phyloP scores from a whole-genome alignment of 2,329 filamentous ascomycete species.

The Pseudogymnoascus sp. region DNA sequence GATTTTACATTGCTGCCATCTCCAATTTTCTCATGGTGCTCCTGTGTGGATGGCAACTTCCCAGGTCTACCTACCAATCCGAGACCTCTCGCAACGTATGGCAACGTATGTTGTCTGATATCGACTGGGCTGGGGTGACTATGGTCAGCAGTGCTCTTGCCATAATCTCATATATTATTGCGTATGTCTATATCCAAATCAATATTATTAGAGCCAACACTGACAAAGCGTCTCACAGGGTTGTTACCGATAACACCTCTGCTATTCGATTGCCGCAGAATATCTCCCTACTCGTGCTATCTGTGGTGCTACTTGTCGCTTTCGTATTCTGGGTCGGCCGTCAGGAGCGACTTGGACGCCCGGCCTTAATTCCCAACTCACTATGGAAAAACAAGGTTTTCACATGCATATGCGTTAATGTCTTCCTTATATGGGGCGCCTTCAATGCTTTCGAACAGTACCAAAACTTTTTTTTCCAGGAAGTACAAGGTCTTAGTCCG shows the following conservation, averaged over 20 bases:
- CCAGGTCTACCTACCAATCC: constrained; percentile 21
- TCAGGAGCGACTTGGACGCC: constrained; percentile 17
- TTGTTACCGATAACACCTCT: constrained; percentile 6
- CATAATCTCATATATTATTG: neutral
- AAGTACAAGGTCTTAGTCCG: neutral
- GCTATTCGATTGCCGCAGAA: constrained; percentile 13
- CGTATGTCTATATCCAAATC: neutral
- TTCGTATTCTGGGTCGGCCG: constrained; percentile 23
- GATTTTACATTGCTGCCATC: constrained; percentile 17
- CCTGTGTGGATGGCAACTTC: constrained; percentile 32
- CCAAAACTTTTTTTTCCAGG: constrained; percentile 14
- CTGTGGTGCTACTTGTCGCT: constrained; percentile 18
- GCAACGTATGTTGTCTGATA: neutral
- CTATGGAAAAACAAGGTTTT: constrained; percentile 27
- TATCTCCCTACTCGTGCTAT: constrained; percentile 24
- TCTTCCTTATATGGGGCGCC: constrained; percentile 26
- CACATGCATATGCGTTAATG: constrained; percentile 24
- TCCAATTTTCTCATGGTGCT: constrained; percentile 34
- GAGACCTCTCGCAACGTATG: constrained; percentile 20
- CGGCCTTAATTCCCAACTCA: constrained; percentile 28
- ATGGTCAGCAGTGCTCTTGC: neutral
- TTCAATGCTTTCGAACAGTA: constrained; percentile 21
- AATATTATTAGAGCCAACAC: neutral
- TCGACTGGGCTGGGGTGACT: neutral
- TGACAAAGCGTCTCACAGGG: neutral